Base-by-base conservation (phyloP, 345 rosid genomes). In the Rhodamnia argentea region DNA sequence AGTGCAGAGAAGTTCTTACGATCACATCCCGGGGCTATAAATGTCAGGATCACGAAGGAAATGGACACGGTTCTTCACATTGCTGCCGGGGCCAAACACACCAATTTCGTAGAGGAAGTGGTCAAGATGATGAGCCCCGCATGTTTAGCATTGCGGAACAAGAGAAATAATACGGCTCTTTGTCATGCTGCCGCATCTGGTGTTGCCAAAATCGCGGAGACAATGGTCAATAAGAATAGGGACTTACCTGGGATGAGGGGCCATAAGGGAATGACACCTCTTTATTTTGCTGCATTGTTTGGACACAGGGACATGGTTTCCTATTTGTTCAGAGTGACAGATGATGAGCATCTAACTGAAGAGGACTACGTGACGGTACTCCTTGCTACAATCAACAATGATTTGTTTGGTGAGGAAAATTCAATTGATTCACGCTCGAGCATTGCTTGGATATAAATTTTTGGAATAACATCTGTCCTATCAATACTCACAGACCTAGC, bases 281-380 rank as follows among this genome's bases (percentile, higher is more conserved):
- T 92, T 60, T 86, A 85, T 37, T 88, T 90, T 88, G 92, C 93
- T 52, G 89, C 90, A 85, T 83, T 86, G 55, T 75, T 87, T 29
- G 93, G 92, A 52, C 90, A 89, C 70, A 84, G 88, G 59, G 86
- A 89, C 23, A 90, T 89, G 91, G 90, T 88, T 59, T 88, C 87
- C 91, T 91, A 89, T 84, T 90, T 91, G 12, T 88, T 83, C 83
- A 58, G 84, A 70, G 84, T 85, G 52, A 89, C 90, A 51, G n/a
- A 81, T 40, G 78, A 58, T 50, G 90, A 82, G 15, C 85, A 86
- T 78, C 88, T 91, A 16, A 86, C 86, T 1, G 81, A 78, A 64
- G 88, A 88, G 24, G 92, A 91, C 74, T 84, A 74, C 6, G 59
- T 62, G 42, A 87, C 86, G 7, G 87, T 90, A 22, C 91, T 89